These are phyloP conservation scores for Hippophae gyantsensis DNA, from an alignment of 306 rosid species.

Conservation along the genomic window DNA sequence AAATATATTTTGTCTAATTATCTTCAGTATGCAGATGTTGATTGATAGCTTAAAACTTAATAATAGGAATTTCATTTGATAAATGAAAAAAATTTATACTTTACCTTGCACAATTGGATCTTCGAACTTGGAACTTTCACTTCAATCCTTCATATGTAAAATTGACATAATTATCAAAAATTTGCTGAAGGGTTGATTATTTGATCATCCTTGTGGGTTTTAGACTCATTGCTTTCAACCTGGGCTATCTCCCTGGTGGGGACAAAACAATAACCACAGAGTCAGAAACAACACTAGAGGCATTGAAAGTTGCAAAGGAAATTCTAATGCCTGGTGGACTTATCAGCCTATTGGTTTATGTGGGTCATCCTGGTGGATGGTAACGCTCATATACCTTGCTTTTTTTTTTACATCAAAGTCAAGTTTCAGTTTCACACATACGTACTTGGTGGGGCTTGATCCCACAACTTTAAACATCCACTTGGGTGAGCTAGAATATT, in stretches of 20 bases:
- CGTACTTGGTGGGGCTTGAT: no score
- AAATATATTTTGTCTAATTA: background rate
- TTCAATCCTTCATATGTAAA: background rate
- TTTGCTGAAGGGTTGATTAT: background rate
- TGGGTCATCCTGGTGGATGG: slow-evolving; percentile 94
- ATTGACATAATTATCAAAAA: background rate
- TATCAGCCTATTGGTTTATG: slow-evolving; percentile 73
- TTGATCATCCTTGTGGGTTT: slow-evolving; percentile 21
- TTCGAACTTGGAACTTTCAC: no score
- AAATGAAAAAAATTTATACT: background rate
- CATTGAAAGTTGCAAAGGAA: slow-evolving; percentile 62
- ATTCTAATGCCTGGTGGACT: slow-evolving; percentile 60
- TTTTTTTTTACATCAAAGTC: no score
- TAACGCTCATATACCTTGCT: slow-evolving; percentile 27
- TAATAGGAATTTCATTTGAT: no score
- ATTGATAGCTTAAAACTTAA: no score
- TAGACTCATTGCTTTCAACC: slow-evolving; percentile 92
- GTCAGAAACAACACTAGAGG: slow-evolving; percentile 61
- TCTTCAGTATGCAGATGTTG: no score
- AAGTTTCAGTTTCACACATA: no score
- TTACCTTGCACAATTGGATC: background rate
- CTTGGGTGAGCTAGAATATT: no score
- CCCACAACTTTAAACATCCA: no score
- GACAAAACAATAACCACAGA: slow-evolving; percentile 61
- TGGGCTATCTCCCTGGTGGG: slow-evolving; percentile 91